Base-by-base conservation (phyloP, 2,329 filamentous ascomycete genomes). In the Ascochyta rabiei region DNA sequence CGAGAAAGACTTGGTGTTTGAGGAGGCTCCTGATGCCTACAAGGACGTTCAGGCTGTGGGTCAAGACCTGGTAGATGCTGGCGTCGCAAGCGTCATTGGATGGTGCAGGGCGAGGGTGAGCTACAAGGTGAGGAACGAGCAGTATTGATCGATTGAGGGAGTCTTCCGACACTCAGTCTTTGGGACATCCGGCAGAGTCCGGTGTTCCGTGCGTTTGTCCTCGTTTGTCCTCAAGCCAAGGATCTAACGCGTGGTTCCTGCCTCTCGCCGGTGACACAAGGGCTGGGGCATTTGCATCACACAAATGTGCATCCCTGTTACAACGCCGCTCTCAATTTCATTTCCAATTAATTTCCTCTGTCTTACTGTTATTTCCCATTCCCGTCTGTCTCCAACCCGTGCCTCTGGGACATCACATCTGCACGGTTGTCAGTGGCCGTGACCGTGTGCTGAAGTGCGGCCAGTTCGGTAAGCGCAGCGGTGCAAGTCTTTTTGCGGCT, bases 11-110 rank as follows among this genome's bases (percentile, higher is more conserved):
- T 48, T 77, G 12, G 73, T 74, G 15, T 75, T 70, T 56, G 73
- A 77, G 57, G 74, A 77, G 57, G 71, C 72, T 12, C 67, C 70
- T 2, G 73, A 76, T 49, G 74, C 71, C 16, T 77, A 73, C 50
- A 75, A 76, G 50, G 68, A 76, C 47, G 70, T 77, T 10, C 67
- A 70, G 56, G 63, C 66, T 28, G 75, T 77, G 2, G 69, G 66
- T 6, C 67, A 68, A 34, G 75, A 76, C 61, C 53, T 77, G 57
- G 69, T 67, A 13, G 49, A 57, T 19, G 66, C 67, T 33, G 75
- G 70, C 13, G 70, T 68, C 42, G 72, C 69, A 10, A 59, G 58
- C 44, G 53, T 73, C 10, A 59, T 68, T 31, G 74, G 74, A 1
- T 72, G 68, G 67, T 74, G 68, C 56, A 53, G 64, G 48, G 66